These are phyloP conservation scores for Fimicolochytrium jonesii DNA, from an alignment of 192 early-diverging fungal genomes.

Conservation along the genomic window DNA sequence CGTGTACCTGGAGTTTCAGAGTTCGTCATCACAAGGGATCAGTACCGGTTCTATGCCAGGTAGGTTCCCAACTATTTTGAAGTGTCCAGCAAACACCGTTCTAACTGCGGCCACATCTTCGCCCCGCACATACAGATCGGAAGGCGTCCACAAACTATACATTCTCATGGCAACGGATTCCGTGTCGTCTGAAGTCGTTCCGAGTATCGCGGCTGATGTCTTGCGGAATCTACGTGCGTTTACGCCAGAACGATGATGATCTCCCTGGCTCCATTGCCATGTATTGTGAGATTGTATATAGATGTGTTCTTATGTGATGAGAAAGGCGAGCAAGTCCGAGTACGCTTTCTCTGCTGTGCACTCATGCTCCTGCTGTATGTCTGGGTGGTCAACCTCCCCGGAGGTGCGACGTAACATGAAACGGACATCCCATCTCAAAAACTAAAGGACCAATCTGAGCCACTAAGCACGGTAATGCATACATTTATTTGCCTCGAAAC, in stretches of 20 bases:
- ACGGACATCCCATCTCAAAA: too few relatives aligned
- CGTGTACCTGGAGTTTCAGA: constrained; percentile 48
- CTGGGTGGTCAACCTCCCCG: too few relatives aligned
- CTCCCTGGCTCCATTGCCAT: too few relatives aligned
- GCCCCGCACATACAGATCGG: constrained; percentile 37
- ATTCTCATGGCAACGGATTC: constrained; percentile 43
- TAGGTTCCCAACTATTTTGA: constrained; percentile 3
- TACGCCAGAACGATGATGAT: constrained; percentile 19
- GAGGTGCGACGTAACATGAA: too few relatives aligned
- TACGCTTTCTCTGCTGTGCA: too few relatives aligned
- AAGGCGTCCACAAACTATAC: constrained; percentile 52
- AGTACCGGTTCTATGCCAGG: constrained; percentile 49
- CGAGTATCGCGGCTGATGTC: constrained; percentile 38
- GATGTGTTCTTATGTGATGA: too few relatives aligned
- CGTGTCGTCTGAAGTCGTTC: constrained; percentile 37
- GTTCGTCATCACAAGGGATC: constrained; percentile 43
- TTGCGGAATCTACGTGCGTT: constrained; percentile 39
- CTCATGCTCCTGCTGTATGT: too few relatives aligned
- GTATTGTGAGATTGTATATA: too few relatives aligned
- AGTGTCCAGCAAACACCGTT: neutral
- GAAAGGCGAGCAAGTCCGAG: too few relatives aligned
- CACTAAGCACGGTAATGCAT: too few relatives aligned
- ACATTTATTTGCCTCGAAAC: too few relatives aligned
- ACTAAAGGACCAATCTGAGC: too few relatives aligned
- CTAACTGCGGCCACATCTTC: neutral